These are phyloP conservation scores for Silene coronaria DNA, from an alignment of 179 eudicot species.

Conservation along the genomic window DNA sequence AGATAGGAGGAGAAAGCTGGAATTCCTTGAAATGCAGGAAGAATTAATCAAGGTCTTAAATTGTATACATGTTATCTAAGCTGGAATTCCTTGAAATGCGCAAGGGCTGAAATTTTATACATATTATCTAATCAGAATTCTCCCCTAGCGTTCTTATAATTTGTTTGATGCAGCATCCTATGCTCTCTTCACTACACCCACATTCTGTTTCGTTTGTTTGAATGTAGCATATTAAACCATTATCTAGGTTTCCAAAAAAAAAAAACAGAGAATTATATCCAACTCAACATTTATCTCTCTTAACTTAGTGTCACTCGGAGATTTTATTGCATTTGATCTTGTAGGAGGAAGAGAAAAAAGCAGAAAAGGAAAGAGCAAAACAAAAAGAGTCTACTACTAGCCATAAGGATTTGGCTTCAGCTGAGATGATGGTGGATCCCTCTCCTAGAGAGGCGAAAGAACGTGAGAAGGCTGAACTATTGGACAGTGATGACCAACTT, in stretches of 20 bases:
- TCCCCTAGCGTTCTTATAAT: background rate
- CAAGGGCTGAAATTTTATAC: background rate
- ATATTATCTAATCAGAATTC: background rate
- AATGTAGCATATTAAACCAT: background rate
- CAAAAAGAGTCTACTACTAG: constrained; percentile 41
- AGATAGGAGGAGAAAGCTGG: constrained; percentile 80
- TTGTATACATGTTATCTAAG: background rate
- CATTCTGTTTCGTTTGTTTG: constrained; percentile 1
- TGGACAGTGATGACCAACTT: constrained; percentile 61
- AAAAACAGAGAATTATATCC: too few species aligned
- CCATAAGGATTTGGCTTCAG: constrained; percentile 46
- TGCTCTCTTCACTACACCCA: background rate
- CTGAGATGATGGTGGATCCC: constrained; percentile 51
- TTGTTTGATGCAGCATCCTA: background rate
- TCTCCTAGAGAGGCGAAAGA: constrained; percentile 44
- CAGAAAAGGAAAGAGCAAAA: constrained; percentile 56
- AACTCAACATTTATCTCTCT: too few species aligned
- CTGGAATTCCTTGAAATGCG: constrained; percentile 79
- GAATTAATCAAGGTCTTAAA: constrained; percentile 64
- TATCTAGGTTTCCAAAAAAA: too few species aligned
- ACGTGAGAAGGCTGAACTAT: constrained; percentile 30
- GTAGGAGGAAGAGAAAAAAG: constrained; percentile 50
- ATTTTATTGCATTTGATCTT: constrained; percentile 12
- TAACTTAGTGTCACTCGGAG: background rate
- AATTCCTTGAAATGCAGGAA: constrained; percentile 83